phyloP scores from a whole-genome alignment of 2,329 filamentous ascomycete species.

The Fusarium annulatum region DNA sequence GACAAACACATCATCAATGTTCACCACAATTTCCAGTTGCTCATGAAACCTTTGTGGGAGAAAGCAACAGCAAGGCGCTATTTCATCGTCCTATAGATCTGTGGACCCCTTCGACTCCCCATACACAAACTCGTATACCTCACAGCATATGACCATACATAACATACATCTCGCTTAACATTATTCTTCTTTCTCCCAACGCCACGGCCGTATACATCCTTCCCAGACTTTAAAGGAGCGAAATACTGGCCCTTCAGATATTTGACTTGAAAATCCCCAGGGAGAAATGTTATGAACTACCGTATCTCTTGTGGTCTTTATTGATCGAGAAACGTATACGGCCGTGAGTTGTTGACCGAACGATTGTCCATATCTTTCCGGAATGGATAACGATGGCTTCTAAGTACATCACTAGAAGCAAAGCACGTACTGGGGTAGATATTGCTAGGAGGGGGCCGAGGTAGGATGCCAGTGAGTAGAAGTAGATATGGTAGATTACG shows the following conservation, averaged over 20 bases:
- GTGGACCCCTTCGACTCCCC: background rate
- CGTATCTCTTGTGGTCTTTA: background rate
- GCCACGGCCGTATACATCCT: background rate
- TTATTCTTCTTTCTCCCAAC: background rate
- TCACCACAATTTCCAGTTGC: background rate
- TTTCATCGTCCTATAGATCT: background rate
- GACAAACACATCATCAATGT: no score
- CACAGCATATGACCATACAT: background rate
- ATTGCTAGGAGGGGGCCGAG: background rate
- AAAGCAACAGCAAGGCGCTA: background rate
- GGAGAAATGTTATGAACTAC: background rate
- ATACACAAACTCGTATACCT: no score
- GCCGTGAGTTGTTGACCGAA: background rate
- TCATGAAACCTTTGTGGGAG: background rate
- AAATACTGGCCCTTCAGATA: background rate
- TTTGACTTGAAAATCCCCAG: background rate
- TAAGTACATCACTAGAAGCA: background rate
- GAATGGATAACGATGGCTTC: background rate
- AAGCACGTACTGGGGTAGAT: background rate
- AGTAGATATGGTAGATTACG: background rate
- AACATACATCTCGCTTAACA: background rate
- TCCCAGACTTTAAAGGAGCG: background rate
- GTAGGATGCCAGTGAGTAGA: background rate
- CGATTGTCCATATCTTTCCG: background rate
- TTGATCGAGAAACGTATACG: background rate